phyloP scores from a whole-genome alignment of 164 flowering plant species.

The Vitis rotundifolia region DNA sequence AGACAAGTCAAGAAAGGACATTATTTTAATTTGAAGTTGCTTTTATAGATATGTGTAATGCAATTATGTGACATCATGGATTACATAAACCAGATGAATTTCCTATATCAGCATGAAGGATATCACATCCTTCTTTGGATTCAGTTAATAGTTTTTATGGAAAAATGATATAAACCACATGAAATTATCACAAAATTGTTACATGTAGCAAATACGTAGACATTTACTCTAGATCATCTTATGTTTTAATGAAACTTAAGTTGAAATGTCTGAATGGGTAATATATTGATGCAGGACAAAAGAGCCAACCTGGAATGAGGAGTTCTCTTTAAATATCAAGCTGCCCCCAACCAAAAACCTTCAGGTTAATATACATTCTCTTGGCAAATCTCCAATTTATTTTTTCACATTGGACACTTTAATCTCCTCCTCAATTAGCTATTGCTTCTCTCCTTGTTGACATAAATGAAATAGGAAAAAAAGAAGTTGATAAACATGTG shows the following conservation, averaged over 20 bases:
- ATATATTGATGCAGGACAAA: conserved; percentile 60
- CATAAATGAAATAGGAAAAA: no score
- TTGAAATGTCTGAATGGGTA: background rate
- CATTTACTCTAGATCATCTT: background rate
- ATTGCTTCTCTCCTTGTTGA: background rate
- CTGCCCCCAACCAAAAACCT: conserved; percentile 48
- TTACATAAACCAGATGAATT: no score
- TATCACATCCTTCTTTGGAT: no score
- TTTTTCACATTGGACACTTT: background rate
- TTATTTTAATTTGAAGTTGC: no score
- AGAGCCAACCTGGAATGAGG: conserved; percentile 93
- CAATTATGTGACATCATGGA: no score
- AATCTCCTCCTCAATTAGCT: background rate
- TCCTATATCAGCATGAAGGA: no score
- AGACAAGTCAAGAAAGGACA: background rate
- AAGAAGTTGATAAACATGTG: no score
- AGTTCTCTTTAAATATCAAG: conserved; percentile 71
- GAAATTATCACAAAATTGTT: no score
- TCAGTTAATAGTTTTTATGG: no score
- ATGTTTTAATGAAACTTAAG: background rate
- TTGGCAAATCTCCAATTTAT: background rate
- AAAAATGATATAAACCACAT: no score
- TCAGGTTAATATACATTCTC: conserved; percentile 51
- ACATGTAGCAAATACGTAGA: background rate
- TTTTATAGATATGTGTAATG: no score